Percentiles rank a stretch among this genome's conserved stretches.
phyloP scores from a whole-genome alignment of 2,329 filamentous ascomycete species.

The Ploettnerulaceae sp. region DNA sequence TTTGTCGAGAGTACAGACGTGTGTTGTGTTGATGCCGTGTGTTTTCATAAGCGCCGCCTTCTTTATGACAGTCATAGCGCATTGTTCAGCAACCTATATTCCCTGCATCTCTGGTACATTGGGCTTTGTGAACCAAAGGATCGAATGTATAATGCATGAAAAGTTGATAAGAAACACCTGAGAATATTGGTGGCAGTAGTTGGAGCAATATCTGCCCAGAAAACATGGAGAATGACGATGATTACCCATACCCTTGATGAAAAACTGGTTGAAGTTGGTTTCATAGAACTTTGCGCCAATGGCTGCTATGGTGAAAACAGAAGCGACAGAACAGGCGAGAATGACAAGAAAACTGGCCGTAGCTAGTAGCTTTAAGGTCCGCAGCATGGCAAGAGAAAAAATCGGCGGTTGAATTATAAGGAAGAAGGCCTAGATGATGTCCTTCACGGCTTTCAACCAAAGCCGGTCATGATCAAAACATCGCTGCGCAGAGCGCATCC shows the following conservation, averaged over 20 bases:
- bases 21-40: constrained; percentile 28
- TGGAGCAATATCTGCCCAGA: constrained; percentile 19
- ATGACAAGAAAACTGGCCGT: not conserved
- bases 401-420: not conserved
- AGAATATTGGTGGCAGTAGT: too few relatives aligned
- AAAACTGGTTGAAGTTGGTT: constrained; percentile 73
- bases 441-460: too few relatives aligned
- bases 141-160: constrained; percentile 48
- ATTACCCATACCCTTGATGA: constrained; percentile 65
- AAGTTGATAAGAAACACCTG: constrained; percentile 68
- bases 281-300: constrained; percentile 81
- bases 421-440: not conserved
- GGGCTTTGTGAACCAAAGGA: constrained; percentile 66
- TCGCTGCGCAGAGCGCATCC: too few relatives aligned
- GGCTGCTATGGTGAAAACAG: constrained; percentile 43
- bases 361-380: not conserved
- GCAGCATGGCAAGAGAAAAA: not conserved
- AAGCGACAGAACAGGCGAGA: not conserved
- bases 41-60: constrained; percentile 6
- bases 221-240: constrained; percentile 6
- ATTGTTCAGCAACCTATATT: too few relatives aligned
- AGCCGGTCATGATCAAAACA: too few relatives aligned
- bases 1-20: constrained; percentile 68
- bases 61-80: not conserved
- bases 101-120: constrained; percentile 73